Percentiles rank a stretch among this genome's conserved stretches.
Conservation (phyloP, 2,329 filamentous ascomycete genomes). For the Laburnicola sp. region DNA sequence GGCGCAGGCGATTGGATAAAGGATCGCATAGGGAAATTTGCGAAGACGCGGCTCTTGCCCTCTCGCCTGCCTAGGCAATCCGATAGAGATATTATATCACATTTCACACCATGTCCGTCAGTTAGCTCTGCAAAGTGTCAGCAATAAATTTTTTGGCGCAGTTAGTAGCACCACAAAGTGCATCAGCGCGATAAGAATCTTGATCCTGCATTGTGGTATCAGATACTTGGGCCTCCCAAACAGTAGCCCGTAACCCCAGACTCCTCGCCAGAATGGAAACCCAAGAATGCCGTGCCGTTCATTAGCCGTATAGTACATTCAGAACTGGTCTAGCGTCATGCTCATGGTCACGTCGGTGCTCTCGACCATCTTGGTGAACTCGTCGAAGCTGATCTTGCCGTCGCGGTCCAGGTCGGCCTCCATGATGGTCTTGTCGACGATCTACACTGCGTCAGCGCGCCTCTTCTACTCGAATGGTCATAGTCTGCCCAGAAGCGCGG, state of each 20-base stretch:
- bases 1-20: no score
- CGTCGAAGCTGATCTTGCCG: conserved; percentile 98
- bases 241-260: conserved; percentile 32
- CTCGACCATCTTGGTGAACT: conserved; percentile 99
- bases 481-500: background rate
- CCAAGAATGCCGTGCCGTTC: conserved; percentile 21
- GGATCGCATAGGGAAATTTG: no score
- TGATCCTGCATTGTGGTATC: conserved; percentile 32
- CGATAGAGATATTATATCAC: no score
- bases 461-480: background rate
- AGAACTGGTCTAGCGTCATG: conserved; percentile 65
- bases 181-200: background rate
- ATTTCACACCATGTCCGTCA: no score
- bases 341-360: conserved; percentile 76
- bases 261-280: conserved; percentile 38
- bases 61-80: no score
- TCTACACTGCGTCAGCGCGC: conserved; percentile 54
- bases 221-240: conserved; percentile 25
- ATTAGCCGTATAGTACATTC: conserved; percentile 17
- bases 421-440: conserved; percentile 99
- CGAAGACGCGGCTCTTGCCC: no score
- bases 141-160: no score
- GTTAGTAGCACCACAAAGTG: no score
- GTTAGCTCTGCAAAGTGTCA: no score
- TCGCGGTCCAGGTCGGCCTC: conserved; percentile 95